Conservation (phyloP, 768 basidiomycete species). For the Plicaturopsis crispa region DNA sequence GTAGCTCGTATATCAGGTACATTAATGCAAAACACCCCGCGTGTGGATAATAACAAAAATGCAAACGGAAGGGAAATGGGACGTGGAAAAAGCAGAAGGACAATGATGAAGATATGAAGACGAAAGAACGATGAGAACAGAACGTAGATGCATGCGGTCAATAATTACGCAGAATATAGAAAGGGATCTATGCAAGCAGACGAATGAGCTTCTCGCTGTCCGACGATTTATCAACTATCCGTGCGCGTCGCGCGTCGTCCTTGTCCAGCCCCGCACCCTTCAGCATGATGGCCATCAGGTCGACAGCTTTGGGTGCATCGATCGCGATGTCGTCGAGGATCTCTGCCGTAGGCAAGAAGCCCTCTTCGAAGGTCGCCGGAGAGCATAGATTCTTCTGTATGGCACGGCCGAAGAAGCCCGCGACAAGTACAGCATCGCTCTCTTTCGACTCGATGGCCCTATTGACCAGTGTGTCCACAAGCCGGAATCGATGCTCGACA, state of each 20-base stretch:
- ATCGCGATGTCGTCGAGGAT: conserved; percentile 83
- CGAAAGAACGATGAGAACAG: conserved; percentile 11
- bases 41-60: conserved; percentile 1
- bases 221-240: conserved; percentile 53
- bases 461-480: conserved; percentile 72
- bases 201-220: conserved; percentile 53
- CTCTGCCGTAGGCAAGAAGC: conserved; percentile 63
- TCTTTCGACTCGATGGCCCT: conserved; percentile 78
- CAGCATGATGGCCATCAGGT: conserved; percentile 68
- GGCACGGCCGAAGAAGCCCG: conserved; percentile 63
- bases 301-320: conserved; percentile 83
- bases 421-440: conserved; percentile 70
- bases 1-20: too few relatives aligned
- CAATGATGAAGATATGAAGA: conserved; percentile 13
- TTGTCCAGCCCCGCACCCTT: conserved; percentile 62
- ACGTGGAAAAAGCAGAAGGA: conserved; percentile 8
- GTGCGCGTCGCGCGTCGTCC: conserved; percentile 43
- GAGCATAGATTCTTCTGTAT: conserved; percentile 54
- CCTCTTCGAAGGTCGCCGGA: conserved; percentile 60
- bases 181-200: conserved; percentile 47
- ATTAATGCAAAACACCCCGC: too few relatives aligned
- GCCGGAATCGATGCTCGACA: conserved; percentile 45
- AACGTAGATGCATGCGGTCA: conserved; percentile 17
- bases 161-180: conserved; percentile 18
- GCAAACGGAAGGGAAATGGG: neutral